These are phyloP conservation scores for Coemansia sp. DNA, from an alignment of 192 early-diverging fungal genomes.

Conservation along the genomic window DNA sequence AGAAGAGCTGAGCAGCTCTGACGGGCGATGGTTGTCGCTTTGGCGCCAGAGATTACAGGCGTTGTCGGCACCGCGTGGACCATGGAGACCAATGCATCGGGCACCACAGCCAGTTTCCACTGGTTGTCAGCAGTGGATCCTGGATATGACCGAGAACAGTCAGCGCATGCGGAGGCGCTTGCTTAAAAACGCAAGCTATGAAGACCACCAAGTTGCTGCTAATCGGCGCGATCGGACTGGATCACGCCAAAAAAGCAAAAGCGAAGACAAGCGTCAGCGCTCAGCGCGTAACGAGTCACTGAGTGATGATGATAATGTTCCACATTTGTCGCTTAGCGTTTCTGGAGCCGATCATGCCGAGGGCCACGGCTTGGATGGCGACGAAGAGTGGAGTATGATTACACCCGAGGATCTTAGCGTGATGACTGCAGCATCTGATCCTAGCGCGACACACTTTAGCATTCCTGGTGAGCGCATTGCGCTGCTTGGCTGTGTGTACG, in stretches of 20 bases:
- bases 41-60: conserved; percentile 33
- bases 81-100: conserved; percentile 16
- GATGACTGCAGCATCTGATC: conserved; percentile 16
- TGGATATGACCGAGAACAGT: conserved; percentile 39
- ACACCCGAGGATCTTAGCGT: conserved; percentile 37
- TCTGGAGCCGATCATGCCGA: conserved; percentile 8
- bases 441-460: conserved; percentile 21
- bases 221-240: conserved; percentile 34
- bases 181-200: conserved; percentile 15
- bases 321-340: conserved; percentile 34
- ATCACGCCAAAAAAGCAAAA: background rate
- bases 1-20: conserved; percentile 1
- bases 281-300: background rate
- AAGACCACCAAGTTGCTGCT: conserved; percentile 33
- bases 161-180: conserved; percentile 40
- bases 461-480: conserved; percentile 26
- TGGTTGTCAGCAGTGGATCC: conserved; percentile 30
- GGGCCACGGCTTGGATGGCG: background rate
- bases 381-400: conserved; percentile 34
- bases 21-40: conserved; percentile 23
- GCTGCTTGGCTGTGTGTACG: conserved; percentile 31
- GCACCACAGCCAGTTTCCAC: background rate
- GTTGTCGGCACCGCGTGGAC: conserved; percentile 30
- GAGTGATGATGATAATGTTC: conserved; percentile 22
- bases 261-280: background rate